Percentiles rank a stretch among this genome's conserved stretches.
Evolutionary conservation across 192 early-diverging fungal genomes (phyloP).

Genomic region (Coemansia asiatica): DNA sequence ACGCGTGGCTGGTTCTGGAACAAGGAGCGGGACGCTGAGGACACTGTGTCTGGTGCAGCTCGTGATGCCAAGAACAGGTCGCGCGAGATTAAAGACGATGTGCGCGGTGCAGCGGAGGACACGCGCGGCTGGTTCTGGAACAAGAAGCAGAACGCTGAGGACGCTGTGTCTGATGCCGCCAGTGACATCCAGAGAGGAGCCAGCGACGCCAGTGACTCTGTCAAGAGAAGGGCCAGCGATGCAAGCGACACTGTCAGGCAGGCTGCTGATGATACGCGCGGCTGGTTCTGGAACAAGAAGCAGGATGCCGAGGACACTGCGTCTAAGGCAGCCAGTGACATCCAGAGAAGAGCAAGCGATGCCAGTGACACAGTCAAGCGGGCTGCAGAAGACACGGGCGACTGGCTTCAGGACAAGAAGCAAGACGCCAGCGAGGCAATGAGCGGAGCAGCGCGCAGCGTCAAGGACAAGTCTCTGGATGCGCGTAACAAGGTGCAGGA

Average conservation of each 20-base stretch:
- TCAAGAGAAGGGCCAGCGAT: not conserved
- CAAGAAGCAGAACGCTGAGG: conserved; percentile 22
- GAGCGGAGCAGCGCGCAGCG: not conserved
- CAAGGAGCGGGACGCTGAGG: conserved; percentile 19
- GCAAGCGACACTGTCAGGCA: conserved; percentile 16
- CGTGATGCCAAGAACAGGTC: not conserved
- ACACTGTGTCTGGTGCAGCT: not conserved
- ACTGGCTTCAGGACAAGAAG: conserved; percentile 21
- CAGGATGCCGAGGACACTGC: conserved; percentile 5
- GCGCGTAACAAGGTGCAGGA: not conserved
- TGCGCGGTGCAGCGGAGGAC: conserved; percentile 17
- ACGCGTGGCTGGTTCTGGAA: conserved; percentile 14
- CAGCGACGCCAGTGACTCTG: conserved; percentile 15
- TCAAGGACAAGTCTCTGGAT: not conserved
- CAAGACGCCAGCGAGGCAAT: conserved; percentile 11
- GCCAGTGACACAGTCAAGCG: conserved; percentile 19
- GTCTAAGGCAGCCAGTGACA: not conserved
- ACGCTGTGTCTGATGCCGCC: conserved; percentile 11
- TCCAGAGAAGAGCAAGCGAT: conserved; percentile 4
- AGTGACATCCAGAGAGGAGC: no score
- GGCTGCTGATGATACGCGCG: conserved; percentile 13
- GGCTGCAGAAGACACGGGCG: conserved; percentile 11
- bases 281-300: conserved; percentile 12
- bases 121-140: conserved; percentile 40
- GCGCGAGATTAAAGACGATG: not conserved